Base-by-base conservation (phyloP, 2,329 filamentous ascomycete species). In the Coniella vitis region DNA sequence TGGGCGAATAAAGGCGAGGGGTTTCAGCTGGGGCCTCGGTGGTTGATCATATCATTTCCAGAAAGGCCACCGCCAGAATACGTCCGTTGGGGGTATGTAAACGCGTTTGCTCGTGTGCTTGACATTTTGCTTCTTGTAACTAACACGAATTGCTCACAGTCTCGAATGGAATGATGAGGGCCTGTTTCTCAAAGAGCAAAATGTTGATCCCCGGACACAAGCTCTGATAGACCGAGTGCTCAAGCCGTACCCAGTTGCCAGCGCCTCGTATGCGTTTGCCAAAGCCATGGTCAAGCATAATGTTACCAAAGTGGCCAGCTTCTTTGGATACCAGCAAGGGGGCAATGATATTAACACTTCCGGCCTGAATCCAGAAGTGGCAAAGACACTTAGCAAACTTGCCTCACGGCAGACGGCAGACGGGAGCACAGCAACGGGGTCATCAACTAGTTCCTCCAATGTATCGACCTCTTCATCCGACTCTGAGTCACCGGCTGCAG, bases 11-110 rank as follows among this genome's bases (percentile, higher is more conserved):
- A 69, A 29, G 79, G 79, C 9, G 67, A 68, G 21, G 64, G 70
- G 0, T 69, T 79, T 42, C 68, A 66, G 34, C 53, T 83, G 25
- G 69, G 68, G 31, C 72, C 72, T 48, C 70, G 67, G 44, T 84
- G 80, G 81, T 67, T 86, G 22, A 74, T 84, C 36, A 67, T 84
- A 21, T 71, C 80, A 43, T 85, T 78, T 54, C 83, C 83, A 0
- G 63, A 65, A 38, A 67, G 66, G 32, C 77, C 81, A 37, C 81
- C 83, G 1, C 80, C 82, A 4, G 73, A 71, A 47, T 82, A 78
- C 49, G 69, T 74, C 52, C 73, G 78, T 50, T 74, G 73, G 42
- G 82, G 81, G 82, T 85, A 73, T 59, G 54, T 48, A n/a, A n/a
- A n/a, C n/a, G 45, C n/a, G 8, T 13, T 0, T 14, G 16, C 4